Conservation (phyloP, 129 eudicot genomes). For the Solidago caesia region DNA sequence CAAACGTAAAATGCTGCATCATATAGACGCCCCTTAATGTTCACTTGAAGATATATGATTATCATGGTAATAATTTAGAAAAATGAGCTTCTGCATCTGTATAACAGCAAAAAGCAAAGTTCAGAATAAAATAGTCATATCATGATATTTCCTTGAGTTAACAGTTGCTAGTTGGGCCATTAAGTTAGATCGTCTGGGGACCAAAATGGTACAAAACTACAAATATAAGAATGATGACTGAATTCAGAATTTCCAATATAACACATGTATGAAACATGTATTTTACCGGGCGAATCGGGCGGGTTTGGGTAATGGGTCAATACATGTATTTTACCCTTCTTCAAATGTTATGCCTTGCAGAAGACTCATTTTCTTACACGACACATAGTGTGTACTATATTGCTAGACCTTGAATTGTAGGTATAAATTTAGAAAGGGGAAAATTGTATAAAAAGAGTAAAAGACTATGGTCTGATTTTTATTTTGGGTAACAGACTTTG, state of each 20-base stretch:
- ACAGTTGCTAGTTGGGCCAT: background rate
- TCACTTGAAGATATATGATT: background rate
- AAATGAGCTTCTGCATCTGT: background rate
- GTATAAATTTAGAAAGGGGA: background rate
- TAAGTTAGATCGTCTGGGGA: background rate
- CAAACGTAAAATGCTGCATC: constrained; percentile 2
- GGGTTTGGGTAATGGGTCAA: too few species aligned
- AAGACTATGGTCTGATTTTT: constrained; percentile 4
- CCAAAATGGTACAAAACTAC: background rate
- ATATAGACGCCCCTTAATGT: background rate
- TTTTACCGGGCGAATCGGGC: background rate
- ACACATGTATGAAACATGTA: background rate
- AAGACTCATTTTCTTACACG: background rate
- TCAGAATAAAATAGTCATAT: background rate
- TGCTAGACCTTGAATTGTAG: background rate
- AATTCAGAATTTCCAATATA: background rate
- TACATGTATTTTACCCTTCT: too few species aligned
- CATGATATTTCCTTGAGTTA: background rate
- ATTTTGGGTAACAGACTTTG: constrained; percentile 4
- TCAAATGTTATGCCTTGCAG: background rate
- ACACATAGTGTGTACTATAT: too few species aligned
- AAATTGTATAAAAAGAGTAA: background rate
- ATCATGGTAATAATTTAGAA: constrained; percentile 5
- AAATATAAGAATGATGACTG: background rate
- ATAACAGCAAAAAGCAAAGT: background rate